These are phyloP conservation scores for Millerozyma miso DNA, from an alignment of 805 yeast species.

Conservation along the genomic window DNA sequence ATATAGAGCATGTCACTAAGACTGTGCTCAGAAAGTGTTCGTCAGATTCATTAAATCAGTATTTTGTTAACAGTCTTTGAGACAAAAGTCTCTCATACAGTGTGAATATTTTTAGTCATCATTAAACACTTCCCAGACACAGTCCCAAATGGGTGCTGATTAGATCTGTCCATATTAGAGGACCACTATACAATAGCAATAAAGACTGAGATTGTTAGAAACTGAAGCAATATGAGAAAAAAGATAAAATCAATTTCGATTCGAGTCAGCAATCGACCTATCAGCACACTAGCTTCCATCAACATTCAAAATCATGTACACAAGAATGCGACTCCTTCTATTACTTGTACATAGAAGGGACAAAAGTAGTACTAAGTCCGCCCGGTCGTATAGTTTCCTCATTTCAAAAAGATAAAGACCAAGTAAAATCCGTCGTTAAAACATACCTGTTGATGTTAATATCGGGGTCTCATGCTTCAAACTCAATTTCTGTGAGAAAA, in stretches of 20 bases:
- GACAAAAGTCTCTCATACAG: slow-evolving; percentile 38
- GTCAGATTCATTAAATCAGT: slow-evolving; percentile 50
- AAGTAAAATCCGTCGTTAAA: background rate
- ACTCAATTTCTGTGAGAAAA: background rate
- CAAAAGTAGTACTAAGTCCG: slow-evolving; percentile 40
- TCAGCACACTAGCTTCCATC: slow-evolving; percentile 41
- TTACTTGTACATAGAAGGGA: slow-evolving; percentile 40
- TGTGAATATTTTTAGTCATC: slow-evolving; percentile 46
- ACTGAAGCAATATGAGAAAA: slow-evolving; percentile 2
- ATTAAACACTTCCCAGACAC: slow-evolving; percentile 15
- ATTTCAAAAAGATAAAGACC: slow-evolving; percentile 14
- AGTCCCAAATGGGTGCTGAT: background rate
- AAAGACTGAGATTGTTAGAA: slow-evolving; percentile 14
- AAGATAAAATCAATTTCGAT: background rate
- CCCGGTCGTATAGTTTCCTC: slow-evolving; percentile 49
- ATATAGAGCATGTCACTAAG: no score
- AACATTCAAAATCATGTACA: slow-evolving; percentile 44
- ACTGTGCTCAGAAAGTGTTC: background rate
- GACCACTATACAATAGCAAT: slow-evolving; percentile 15
- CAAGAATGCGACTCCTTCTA: slow-evolving; percentile 43
- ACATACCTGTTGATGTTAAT: slow-evolving; percentile 14
- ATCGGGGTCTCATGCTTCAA: slow-evolving; percentile 2
- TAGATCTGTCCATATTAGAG: background rate
- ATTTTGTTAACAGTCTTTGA: slow-evolving; percentile 35
- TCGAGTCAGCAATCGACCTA: slow-evolving; percentile 38